phyloP scores from a whole-genome alignment of 139 green algal genomes.

The Micractinium conductrix region DNA sequence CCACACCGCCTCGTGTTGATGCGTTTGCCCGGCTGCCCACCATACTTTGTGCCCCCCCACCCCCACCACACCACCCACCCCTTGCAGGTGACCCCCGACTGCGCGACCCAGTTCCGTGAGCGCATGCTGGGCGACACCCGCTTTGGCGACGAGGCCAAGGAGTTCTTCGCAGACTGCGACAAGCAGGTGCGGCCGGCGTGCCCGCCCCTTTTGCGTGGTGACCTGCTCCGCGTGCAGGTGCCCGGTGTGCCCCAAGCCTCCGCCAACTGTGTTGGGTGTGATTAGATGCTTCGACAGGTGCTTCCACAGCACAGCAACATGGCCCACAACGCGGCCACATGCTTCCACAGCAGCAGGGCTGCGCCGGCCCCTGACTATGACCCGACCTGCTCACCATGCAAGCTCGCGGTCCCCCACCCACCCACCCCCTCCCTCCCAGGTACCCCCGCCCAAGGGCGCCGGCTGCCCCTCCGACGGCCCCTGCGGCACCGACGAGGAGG shows the following conservation, averaged over 20 bases:
- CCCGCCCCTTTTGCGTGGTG: not conserved
- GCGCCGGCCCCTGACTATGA: too few species aligned
- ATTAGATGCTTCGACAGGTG: not conserved
- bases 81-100: not conserved
- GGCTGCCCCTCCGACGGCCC: too few species aligned
- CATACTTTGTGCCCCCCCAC: not conserved
- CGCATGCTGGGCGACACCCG: not conserved
- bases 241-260: too few species aligned
- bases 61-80: not conserved
- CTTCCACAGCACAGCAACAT: too few species aligned
- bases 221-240: too few species aligned
- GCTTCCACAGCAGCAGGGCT: too few species aligned
- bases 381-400: too few species aligned
- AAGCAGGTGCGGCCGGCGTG: not conserved
- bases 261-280: not conserved
- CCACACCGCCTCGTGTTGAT: not conserved
- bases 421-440: too few species aligned
- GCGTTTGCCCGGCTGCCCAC: not conserved
- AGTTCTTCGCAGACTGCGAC: not conserved
- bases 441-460: too few species aligned
- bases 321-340: too few species aligned
- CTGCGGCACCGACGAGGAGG: too few species aligned
- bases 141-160: not conserved
- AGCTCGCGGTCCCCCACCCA: too few species aligned
- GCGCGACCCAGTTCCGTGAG: not conserved